Percentiles rank a stretch among this genome's conserved stretches.
These are phyloP conservation scores for Fonsecaea erecta DNA, from an alignment of 2,329 filamentous ascomycete genomes.

Conservation along the genomic window DNA sequence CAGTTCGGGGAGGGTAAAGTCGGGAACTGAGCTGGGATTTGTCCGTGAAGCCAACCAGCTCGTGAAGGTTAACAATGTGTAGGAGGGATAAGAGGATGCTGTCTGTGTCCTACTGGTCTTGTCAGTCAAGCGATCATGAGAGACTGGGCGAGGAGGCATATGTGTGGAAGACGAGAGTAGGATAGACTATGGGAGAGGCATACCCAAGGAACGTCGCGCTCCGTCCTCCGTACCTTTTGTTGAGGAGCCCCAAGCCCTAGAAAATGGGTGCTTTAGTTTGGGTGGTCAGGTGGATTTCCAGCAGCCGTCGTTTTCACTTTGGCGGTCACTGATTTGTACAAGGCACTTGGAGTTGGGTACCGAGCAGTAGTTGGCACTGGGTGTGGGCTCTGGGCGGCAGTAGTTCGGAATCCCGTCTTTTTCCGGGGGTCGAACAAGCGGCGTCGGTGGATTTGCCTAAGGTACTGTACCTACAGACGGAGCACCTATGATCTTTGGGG, in stretches of 20 bases:
- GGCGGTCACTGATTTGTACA: neutral
- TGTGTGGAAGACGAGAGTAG: neutral
- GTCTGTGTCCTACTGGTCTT: neutral
- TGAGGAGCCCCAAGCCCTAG: neutral
- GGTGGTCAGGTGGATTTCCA: neutral
- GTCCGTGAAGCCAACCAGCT: neutral
- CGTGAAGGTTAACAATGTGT: neutral
- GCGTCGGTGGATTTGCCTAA: neutral
- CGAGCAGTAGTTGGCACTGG: neutral
- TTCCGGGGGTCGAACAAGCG: neutral
- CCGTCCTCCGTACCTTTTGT: neutral
- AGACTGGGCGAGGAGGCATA: neutral
- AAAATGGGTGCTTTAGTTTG: neutral
- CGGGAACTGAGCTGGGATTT: neutral
- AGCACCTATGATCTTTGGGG: neutral
- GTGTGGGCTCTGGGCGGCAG: neutral
- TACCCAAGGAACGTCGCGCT: neutral
- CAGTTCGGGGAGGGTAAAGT: conserved; percentile 8
- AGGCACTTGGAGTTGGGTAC: neutral
- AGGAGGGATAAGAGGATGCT: neutral
- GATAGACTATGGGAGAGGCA: neutral
- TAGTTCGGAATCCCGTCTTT: neutral
- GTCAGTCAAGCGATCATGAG: neutral
- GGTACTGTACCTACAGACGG: neutral
- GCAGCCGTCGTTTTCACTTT: neutral